Evolutionary conservation across 208 protist species (phyloP), one percentile per base, ranked within the genome.

Genomic region (Wallacemonas sp.): DNA sequence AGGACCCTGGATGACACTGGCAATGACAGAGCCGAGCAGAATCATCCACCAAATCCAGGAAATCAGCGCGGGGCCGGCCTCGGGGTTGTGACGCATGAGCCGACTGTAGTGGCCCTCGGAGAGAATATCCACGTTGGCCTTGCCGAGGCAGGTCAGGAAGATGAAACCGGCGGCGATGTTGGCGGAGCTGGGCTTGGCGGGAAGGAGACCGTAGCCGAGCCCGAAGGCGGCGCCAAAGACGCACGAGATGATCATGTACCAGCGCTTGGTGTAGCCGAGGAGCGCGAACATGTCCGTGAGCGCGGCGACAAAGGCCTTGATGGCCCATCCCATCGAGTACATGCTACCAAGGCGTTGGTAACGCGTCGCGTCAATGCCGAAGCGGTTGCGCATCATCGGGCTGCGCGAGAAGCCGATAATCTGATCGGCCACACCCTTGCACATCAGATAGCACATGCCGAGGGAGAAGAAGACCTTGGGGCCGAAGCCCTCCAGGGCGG

Each of bases 81-180:
- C 29, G 8, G 87, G 87, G 55, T 72, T 62, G 52, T 74, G 54
- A 20, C 79, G 81, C 36, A 93, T 86, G 33, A 90, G 59, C n/a
- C 82, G 79, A 31, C 79, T 91, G 84, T 93, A 93, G 63, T 86
- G 81, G 28, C 87, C 87, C 65, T 93, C 75, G 4, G 82, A 87
- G 18, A 93, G 77, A 52, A 91, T 87, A 62, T 93, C 87, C 52
- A 93, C 69, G 62, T 85, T 87, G n/a, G 81, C 78, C 67, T 82
- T 88, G 38, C 79, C 70, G 32, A 77, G 84, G 33, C 50, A 57
- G 4, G 74, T 78, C 14, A 90, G 61, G 62, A 90, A 89, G 74
- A 89, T 74, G 31, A 90, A 72, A 25, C 57, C 76, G 26, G 33
- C 63, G 3, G 70, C 84, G 18, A 63, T 59, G 18, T 79, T 44